A percentile compares a stretch with the other conserved stretches of the same genome.
phyloP scores from a whole-genome alignment of 306 rosid species.

The Quercus robur region DNA sequence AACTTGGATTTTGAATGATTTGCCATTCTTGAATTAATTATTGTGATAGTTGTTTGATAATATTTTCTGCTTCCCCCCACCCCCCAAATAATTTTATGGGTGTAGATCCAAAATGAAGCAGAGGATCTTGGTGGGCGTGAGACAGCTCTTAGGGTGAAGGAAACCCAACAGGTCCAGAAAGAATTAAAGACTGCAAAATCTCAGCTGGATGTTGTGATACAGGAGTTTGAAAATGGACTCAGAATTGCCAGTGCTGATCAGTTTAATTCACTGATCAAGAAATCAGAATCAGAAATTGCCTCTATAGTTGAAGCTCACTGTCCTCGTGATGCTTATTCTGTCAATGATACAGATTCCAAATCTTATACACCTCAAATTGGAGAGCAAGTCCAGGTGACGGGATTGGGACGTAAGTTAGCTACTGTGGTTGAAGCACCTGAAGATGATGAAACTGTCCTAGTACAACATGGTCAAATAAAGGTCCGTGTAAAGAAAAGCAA shows the following conservation, averaged over 20 bases:
- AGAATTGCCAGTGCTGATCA: slow-evolving; percentile 44
- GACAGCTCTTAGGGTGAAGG: slow-evolving; percentile 63
- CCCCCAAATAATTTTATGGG: slow-evolving; percentile 12
- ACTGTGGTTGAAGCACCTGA: slow-evolving; percentile 67
- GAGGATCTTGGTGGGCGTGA: slow-evolving; percentile 72
- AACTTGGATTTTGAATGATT: background rate
- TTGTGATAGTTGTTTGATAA: slow-evolving; percentile 10
- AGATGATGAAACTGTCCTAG: slow-evolving; percentile 61
- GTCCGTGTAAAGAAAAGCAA: slow-evolving; percentile 76
- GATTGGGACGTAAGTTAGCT: slow-evolving; percentile 71
- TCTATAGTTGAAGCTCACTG: slow-evolving; percentile 60
- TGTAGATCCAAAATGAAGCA: slow-evolving; percentile 79
- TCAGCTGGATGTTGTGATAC: slow-evolving; percentile 56
- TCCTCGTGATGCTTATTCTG: slow-evolving; percentile 32
- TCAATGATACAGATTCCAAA: slow-evolving; percentile 29
- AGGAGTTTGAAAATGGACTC: slow-evolving; percentile 64
- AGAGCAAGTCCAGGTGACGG: slow-evolving; percentile 64
- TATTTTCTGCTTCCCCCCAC: slow-evolving; percentile 4
- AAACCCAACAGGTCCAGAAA: slow-evolving; percentile 52
- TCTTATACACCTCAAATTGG: slow-evolving; percentile 66
- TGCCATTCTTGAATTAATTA: background rate
- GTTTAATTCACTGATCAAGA: slow-evolving; percentile 55
- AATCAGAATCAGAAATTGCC: slow-evolving; percentile 69
- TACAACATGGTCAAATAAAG: slow-evolving; percentile 83
- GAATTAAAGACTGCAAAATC: slow-evolving; percentile 58